Percentiles rank a stretch among this genome's conserved stretches.
Conservation (phyloP, 768 basidiomycete species). For the Astraeus odoratus region DNA sequence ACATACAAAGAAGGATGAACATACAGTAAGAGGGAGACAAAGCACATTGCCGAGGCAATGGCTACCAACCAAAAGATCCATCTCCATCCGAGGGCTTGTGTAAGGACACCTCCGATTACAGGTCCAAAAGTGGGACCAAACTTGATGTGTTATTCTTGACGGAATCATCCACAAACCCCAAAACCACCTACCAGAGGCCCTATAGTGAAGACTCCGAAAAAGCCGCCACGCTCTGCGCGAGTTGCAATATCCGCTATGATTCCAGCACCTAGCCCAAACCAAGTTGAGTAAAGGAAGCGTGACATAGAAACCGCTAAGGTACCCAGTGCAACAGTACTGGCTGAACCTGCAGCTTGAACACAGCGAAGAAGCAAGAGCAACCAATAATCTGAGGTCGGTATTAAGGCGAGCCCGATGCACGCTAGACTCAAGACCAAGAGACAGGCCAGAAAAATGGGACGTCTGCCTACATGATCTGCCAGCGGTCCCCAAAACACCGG, state of each 20-base stretch:
- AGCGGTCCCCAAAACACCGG: conserved; percentile 58
- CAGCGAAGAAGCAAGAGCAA: conserved; percentile 73
- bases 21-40: conserved; percentile 42
- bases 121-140: conserved; percentile 49
- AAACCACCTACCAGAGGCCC: conserved; percentile 51
- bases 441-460: conserved; percentile 58
- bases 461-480: conserved; percentile 58
- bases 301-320: conserved; percentile 3
- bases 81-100: conserved; percentile 58
- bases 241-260: conserved; percentile 74
- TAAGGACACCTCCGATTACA: conserved; percentile 46
- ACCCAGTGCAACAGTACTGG: conserved; percentile 74
- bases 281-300: conserved; percentile 1
- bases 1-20: conserved; percentile 10
- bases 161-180: background rate
- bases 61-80: conserved; percentile 61
- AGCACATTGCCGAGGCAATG: conserved; percentile 40
- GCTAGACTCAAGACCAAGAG: conserved; percentile 55
- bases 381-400: conserved; percentile 63
- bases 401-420: conserved; percentile 55
- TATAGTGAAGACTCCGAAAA: conserved; percentile 58
- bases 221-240: conserved; percentile 66
- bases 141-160: conserved; percentile 18
- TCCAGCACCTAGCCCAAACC: conserved; percentile 47
- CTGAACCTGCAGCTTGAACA: conserved; percentile 72